A percentile compares a stretch with the other conserved stretches of the same genome.
These are phyloP conservation scores for Pseudogymnoascus sp. DNA, from an alignment of 2,329 filamentous ascomycete genomes.

Conservation along the genomic window DNA sequence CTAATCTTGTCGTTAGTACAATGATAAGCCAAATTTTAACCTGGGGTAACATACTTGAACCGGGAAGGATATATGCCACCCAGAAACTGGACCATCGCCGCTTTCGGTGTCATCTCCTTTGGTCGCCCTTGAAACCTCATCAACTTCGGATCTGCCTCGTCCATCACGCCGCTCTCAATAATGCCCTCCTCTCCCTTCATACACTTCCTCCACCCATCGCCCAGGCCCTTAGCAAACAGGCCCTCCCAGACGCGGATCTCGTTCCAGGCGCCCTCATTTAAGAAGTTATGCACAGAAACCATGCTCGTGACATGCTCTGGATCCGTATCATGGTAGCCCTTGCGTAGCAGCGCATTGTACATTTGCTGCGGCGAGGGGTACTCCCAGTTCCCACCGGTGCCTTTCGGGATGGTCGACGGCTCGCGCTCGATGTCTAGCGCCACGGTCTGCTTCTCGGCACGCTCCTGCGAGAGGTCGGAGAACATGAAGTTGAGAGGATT, in stretches of 20 bases:
- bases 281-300: constrained; percentile 95
- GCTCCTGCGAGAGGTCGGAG: constrained; percentile 71
- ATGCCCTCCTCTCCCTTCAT: constrained; percentile 64
- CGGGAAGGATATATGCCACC: constrained; percentile 71
- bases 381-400: constrained; percentile 80
- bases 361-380: constrained; percentile 98
- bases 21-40: not conserved
- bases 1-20: constrained; percentile 34
- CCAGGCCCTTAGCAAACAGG: constrained; percentile 69
- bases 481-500: constrained; percentile 97
- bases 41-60: constrained; percentile 55
- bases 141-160: constrained; percentile 59
- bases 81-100: constrained; percentile 72
- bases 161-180: constrained; percentile 32
- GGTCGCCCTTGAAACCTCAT: constrained; percentile 85
- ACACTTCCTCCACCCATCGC: constrained; percentile 66
- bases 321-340: constrained; percentile 92
- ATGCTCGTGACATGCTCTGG: constrained; percentile 90
- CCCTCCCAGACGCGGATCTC: constrained; percentile 94
- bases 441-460: constrained; percentile 63
- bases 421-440: constrained; percentile 75
- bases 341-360: constrained; percentile 96
- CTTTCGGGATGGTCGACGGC: constrained; percentile 82
- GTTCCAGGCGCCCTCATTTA: constrained; percentile 94
- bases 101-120: constrained; percentile 85